Conservation (phyloP, 352 stramenopile genomes). For the Peronosclerospora sorghi region DNA sequence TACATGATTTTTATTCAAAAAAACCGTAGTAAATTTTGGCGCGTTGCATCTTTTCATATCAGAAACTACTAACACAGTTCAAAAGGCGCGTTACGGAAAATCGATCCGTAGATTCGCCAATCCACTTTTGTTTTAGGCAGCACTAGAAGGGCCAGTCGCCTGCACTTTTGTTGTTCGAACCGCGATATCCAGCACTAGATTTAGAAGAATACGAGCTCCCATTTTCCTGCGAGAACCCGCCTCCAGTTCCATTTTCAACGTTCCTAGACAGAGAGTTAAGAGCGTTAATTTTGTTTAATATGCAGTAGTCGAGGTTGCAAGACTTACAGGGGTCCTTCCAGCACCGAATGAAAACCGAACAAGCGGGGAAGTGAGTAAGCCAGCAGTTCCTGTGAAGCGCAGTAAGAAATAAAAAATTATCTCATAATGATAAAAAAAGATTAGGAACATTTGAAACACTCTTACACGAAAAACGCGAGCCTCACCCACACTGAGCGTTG, state of each 20-base stretch:
- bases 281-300: not conserved
- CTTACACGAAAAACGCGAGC: slow-evolving; percentile 37
- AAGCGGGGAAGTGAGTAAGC: slow-evolving; percentile 67
- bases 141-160: slow-evolving; percentile 71
- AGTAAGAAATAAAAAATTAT: not conserved
- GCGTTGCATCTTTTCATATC: too few species aligned
- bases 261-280: slow-evolving; percentile 20
- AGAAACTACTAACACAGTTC: too few species aligned
- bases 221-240: slow-evolving; percentile 15
- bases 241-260: slow-evolving; percentile 25
- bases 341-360: slow-evolving; percentile 63
- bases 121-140: not conserved
- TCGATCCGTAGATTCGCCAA: not conserved
- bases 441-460: not conserved
- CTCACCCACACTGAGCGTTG: slow-evolving; percentile 60
- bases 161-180: slow-evolving; percentile 31
- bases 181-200: slow-evolving; percentile 22
- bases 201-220: slow-evolving; percentile 21
- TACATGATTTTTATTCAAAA: too few species aligned
- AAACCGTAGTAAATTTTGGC: too few species aligned
- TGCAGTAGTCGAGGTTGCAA: not conserved
- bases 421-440: not conserved
- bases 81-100: too few species aligned
- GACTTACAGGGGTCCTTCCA: slow-evolving; percentile 61
- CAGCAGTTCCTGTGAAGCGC: slow-evolving; percentile 41